Evolutionary conservation across 202 grass and related monocot species (phyloP).

Genomic region (Hordeum pubiflorum): DNA sequence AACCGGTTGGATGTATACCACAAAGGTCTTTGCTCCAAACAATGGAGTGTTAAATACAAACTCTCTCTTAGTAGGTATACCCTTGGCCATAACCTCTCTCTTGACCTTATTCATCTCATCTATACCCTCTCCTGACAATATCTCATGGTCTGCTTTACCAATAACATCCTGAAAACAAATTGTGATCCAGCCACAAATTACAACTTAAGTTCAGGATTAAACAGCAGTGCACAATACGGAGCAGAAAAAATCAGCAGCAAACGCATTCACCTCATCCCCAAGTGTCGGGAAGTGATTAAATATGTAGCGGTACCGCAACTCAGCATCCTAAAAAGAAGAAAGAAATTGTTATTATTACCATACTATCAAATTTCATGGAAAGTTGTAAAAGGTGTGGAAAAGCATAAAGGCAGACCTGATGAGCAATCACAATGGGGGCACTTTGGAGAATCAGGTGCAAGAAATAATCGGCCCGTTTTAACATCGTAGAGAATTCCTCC

Average conservation of each 20-base stretch:
- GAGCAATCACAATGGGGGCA: slow-evolving; percentile 81
- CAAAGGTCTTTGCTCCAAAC: slow-evolving; percentile 83
- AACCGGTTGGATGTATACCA: slow-evolving; percentile 78
- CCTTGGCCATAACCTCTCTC: slow-evolving; percentile 54
- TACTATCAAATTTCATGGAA: background rate
- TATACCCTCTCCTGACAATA: slow-evolving; percentile 63
- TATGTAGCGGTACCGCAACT: slow-evolving; percentile 77
- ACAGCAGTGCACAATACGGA: background rate
- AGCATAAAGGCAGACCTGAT: slow-evolving; percentile 51
- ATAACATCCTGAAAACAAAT: slow-evolving; percentile 69
- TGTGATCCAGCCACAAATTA: slow-evolving; percentile 12
- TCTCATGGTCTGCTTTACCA: slow-evolving; percentile 83
- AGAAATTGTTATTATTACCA: background rate
- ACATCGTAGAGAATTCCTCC: slow-evolving; percentile 60
- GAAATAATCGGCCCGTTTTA: slow-evolving; percentile 79
- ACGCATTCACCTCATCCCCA: slow-evolving; percentile 60
- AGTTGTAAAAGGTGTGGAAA: slow-evolving; percentile 1
- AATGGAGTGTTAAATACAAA: slow-evolving; percentile 68
- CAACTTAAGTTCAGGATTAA: background rate
- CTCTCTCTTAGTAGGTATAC: slow-evolving; percentile 65
- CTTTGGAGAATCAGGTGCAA: slow-evolving; percentile 89
- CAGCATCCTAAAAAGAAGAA: slow-evolving; percentile 52
- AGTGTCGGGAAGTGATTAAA: slow-evolving; percentile 90
- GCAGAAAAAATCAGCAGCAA: background rate
- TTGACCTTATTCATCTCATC: slow-evolving; percentile 75